phyloP scores from a whole-genome alignment of 2,329 filamentous ascomycete genomes.

The Aspergillus intermedius region DNA sequence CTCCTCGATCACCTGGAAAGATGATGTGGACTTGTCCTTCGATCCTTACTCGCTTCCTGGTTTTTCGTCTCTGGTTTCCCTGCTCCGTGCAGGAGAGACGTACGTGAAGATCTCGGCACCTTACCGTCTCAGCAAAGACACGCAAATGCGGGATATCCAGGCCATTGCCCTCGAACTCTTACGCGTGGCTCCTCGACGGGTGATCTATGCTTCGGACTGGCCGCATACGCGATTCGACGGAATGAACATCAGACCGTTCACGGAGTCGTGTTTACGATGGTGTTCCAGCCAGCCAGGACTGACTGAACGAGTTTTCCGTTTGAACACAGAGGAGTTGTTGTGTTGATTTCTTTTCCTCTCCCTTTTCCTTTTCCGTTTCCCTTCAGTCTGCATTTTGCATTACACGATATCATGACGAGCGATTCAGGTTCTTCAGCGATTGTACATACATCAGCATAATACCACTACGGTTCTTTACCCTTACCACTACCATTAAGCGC shows the following conservation, averaged over 20 bases:
- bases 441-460: too few species aligned
- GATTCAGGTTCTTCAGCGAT: too few species aligned
- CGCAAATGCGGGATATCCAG: constrained; percentile 41
- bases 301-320: constrained; percentile 47
- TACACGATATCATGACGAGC: too few species aligned
- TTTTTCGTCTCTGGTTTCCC: constrained; percentile 43
- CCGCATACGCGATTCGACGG: constrained; percentile 57
- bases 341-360: constrained; percentile 14
- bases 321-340: constrained; percentile 51
- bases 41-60: constrained; percentile 45
- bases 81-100: constrained; percentile 44
- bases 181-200: constrained; percentile 36
- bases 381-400: too few species aligned
- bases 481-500: too few species aligned
- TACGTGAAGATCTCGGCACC: constrained; percentile 56
- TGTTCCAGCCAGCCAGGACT: constrained; percentile 42
- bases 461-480: too few species aligned
- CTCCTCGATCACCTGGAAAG: constrained; percentile 3
- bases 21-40: constrained; percentile 11
- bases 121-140: constrained; percentile 48
- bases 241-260: constrained; percentile 50
- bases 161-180: constrained; percentile 47
- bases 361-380: too few species aligned
- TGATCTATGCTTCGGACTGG: constrained; percentile 59
- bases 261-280: constrained; percentile 49